These are phyloP conservation scores for Pseudogymnoascus sp. DNA, from an alignment of 2,329 filamentous ascomycete genomes.

Conservation along the genomic window DNA sequence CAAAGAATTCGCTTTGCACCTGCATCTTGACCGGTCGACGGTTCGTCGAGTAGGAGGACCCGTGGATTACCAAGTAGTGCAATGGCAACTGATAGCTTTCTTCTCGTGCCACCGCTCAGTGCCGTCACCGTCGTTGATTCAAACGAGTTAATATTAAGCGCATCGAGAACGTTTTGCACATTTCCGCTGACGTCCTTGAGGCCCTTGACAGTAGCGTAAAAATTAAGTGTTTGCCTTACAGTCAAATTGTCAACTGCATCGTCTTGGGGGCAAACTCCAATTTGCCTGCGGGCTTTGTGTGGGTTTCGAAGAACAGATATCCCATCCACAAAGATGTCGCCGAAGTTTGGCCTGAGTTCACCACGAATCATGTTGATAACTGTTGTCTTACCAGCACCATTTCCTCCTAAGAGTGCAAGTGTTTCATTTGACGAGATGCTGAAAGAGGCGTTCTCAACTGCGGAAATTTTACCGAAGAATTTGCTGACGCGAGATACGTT, in stretches of 20 bases:
- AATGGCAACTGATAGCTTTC: conserved; percentile 30
- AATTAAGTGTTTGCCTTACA: conserved; percentile 27
- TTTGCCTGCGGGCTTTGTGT: conserved; percentile 20
- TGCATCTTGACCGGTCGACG: conserved; percentile 29
- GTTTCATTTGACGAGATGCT: conserved; percentile 53
- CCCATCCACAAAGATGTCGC: conserved; percentile 54
- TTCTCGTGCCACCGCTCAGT: conserved; percentile 28
- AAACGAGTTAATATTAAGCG: conserved; percentile 23
- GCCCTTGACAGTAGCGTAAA: conserved; percentile 29
- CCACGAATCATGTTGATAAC: conserved; percentile 60
- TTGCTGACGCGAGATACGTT: conserved; percentile 58
- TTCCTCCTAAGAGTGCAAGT: conserved; percentile 58
- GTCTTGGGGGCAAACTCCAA: conserved; percentile 31
- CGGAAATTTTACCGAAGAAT: conserved; percentile 49
- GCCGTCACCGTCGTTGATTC: conserved; percentile 22
- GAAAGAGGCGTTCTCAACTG: conserved; percentile 59
- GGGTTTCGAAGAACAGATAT: conserved; percentile 39
- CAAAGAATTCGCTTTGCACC: conserved; percentile 31
- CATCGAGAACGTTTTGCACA: background rate
- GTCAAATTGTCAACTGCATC: conserved; percentile 31
- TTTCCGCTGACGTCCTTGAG: conserved; percentile 20
- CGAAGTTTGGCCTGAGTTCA: conserved; percentile 49
- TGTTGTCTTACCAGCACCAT: conserved; percentile 59
- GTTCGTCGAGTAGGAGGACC: conserved; percentile 29
- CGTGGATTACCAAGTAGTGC: conserved; percentile 29